Conservation (phyloP, 768 basidiomycete species). For the Exsudoporus frostii region DNA sequence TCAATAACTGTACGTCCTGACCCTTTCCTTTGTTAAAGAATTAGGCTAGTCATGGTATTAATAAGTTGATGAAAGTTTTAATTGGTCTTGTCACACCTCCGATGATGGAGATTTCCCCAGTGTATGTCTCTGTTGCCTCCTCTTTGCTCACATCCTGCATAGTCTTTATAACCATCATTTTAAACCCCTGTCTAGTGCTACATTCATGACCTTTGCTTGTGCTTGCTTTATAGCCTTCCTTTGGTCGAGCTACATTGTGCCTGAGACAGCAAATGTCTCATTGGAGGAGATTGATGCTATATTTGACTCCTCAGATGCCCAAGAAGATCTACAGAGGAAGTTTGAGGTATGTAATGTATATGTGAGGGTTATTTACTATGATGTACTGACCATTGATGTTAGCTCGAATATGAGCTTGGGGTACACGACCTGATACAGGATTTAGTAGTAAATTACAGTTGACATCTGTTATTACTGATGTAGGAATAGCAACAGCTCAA, state of each 20-base stretch:
- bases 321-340: conserved; percentile 50
- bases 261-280: conserved; percentile 75
- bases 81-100: conserved; percentile 73
- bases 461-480: not conserved
- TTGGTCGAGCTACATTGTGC: conserved; percentile 67
- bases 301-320: conserved; percentile 57
- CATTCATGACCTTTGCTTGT: conserved; percentile 64
- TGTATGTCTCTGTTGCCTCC: conserved; percentile 35
- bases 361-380: not conserved
- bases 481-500: not conserved
- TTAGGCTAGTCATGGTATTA: not conserved
- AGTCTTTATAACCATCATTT: not conserved
- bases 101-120: conserved; percentile 56
- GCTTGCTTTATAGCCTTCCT: conserved; percentile 66
- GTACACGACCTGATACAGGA: conserved; percentile 43
- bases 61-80: conserved; percentile 46
- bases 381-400: not conserved
- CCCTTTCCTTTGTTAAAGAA: not conserved
- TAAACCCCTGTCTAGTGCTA: conserved; percentile 40
- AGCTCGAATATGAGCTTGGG: conserved; percentile 62
- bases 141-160: not conserved
- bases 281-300: conserved; percentile 74
- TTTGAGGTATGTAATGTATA: conserved; percentile 41
- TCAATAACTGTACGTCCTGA: conserved; percentile 63
- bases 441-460: conserved; percentile 24